Conservation (phyloP, 2,329 filamentous ascomycete genomes). For the Neopestalotiopsis rosae region DNA sequence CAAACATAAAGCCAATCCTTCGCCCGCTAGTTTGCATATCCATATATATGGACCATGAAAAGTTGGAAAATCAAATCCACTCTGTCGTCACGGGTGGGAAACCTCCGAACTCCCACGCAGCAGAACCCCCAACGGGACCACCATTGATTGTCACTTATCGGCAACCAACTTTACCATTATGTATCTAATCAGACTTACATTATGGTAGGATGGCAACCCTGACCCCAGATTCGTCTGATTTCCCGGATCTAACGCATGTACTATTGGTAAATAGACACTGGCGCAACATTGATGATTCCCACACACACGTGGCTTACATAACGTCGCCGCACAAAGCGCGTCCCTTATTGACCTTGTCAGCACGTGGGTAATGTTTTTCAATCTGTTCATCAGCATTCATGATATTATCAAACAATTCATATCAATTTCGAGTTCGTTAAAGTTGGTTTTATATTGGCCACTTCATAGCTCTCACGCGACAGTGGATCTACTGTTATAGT, state of each 20-base stretch:
- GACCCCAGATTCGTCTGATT: background rate
- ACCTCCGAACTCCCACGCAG: background rate
- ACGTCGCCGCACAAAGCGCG: background rate
- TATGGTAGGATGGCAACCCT: background rate
- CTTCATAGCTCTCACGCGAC: background rate
- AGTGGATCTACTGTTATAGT: background rate
- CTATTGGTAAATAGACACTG: background rate
- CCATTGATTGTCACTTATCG: background rate
- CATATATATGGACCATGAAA: background rate
- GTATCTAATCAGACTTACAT: background rate
- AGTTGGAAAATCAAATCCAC: background rate
- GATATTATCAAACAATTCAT: too few relatives aligned
- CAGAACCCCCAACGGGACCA: background rate
- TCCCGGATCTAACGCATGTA: background rate
- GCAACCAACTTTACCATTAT: background rate
- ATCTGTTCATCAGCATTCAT: background rate
- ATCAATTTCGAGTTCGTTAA: too few relatives aligned
- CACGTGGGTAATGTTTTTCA: background rate
- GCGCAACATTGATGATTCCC: background rate
- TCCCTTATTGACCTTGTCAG: background rate
- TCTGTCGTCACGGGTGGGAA: background rate
- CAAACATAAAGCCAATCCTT: background rate
- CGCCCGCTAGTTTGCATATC: background rate
- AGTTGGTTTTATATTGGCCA: too few relatives aligned
- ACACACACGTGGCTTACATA: background rate